Conservation (phyloP, 306 rosid species). For the Sesbania bispinosa region DNA sequence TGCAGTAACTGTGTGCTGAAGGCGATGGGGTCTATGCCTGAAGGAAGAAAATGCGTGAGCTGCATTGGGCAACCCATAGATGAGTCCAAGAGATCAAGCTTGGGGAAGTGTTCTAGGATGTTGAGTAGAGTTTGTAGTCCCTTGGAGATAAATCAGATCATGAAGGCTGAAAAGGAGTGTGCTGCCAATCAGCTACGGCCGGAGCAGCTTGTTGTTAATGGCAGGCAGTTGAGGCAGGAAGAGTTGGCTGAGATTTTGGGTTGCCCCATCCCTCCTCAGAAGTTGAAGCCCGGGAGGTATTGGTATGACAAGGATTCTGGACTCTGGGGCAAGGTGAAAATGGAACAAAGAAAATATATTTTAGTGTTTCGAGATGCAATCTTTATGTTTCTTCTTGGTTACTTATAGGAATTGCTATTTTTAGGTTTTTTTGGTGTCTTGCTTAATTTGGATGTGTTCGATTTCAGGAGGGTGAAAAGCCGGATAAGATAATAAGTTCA, state of each 20-base stretch:
- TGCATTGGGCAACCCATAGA: conserved; percentile 79
- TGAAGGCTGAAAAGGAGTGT: conserved; percentile 87
- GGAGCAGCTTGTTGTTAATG: conserved; percentile 80
- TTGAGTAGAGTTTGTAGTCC: conserved; percentile 74
- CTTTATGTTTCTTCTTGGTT: not conserved
- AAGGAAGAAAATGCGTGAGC: conserved; percentile 82
- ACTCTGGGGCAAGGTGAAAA: conserved; percentile 84
- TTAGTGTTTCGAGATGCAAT: not conserved
- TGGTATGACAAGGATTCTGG: conserved; percentile 98
- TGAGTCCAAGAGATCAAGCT: conserved; percentile 56
- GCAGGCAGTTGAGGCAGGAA: conserved; percentile 65
- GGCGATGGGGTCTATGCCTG: conserved; percentile 97
- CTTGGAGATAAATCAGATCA: conserved; percentile 80
- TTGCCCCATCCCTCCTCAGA: conserved; percentile 66
- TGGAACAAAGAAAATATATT: not conserved
- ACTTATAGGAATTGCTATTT: not conserved
- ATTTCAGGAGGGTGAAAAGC: conserved; percentile 89
- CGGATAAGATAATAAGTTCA: conserved; percentile 71
- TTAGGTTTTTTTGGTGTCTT: not conserved
- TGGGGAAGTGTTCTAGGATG: conserved; percentile 77
- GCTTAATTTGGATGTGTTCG: conserved; percentile 14
- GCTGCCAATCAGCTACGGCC: conserved; percentile 79
- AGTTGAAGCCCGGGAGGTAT: conserved; percentile 83
- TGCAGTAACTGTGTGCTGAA: conserved; percentile 74
- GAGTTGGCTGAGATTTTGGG: conserved; percentile 82